Evolutionary conservation across 352 stramenopile genomes (phyloP), one percentile per base, ranked within the genome.

Genomic region (Phytophthora pinifolia): DNA sequence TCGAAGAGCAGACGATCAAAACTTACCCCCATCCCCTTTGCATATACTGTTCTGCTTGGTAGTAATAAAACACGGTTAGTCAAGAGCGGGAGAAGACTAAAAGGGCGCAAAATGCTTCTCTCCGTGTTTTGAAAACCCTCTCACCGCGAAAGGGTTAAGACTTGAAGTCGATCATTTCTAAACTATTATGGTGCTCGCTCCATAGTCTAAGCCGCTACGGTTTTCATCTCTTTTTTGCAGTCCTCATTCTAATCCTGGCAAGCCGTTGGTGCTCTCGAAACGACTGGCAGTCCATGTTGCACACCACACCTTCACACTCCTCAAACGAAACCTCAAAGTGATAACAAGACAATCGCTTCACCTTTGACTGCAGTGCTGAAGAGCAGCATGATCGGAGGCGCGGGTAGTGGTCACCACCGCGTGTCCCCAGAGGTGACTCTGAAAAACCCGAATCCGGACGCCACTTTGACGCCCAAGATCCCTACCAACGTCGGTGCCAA

Each of bases 361-460:
- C 1, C 22, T 27, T 27, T 4, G 3, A 2, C 22, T 27, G 22
- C 22, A 27, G 22, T 27, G 22, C 22, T 27, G 22, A 27, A 27
- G 22, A 27, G 22, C 36, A 22, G 17, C 34, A 68, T 68, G 60
- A 53, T 61, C 54, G 48, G 54, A 31, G 44, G 54, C n/a, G 27
- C 47, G 17, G 58, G 54, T 46, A 70, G 63, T 30, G 72, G 62
- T 14, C 50, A 72, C 46, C 78, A 86, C 43, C 80, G 80, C 48
- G 80, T 90, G 45, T 87, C 80, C 31, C 80, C 80, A 14, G 80
- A 90, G 60, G 76, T 90, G 51, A 81, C 74, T 31, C 63, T 83
- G 45, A 87, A 86, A 70, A 76, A 67, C 54, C 74, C 79, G 34
- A 83, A 70, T 64, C 75, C 74, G 27, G 75, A 79, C 38, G 67